phyloP scores from a whole-genome alignment of 2,329 filamentous ascomycete genomes.

The Penicillium thymicola region DNA sequence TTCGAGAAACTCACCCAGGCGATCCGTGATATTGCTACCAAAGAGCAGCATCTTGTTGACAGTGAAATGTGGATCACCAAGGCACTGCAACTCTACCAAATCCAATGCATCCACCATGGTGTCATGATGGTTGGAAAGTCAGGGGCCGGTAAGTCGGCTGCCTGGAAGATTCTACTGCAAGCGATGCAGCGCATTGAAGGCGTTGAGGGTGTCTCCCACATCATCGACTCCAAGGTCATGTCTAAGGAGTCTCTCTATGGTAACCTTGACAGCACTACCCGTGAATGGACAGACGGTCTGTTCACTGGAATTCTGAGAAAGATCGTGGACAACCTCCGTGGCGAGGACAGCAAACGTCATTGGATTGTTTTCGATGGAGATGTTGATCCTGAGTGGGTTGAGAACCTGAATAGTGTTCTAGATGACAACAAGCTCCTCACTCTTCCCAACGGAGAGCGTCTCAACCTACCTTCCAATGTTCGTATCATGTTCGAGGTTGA shows the following conservation, averaged over 20 bases:
- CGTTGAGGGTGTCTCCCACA: conserved; percentile 89
- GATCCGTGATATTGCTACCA: conserved; percentile 71
- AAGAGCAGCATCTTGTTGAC: conserved; percentile 80
- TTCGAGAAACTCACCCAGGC: conserved; percentile 74
- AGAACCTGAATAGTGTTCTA: conserved; percentile 98
- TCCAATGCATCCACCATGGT: conserved; percentile 96
- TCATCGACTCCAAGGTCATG: conserved; percentile 99
- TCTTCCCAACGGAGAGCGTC: conserved; percentile 93
- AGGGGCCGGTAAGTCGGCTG: conserved; percentile 92
- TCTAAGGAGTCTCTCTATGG: conserved; percentile 97
- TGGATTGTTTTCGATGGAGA: conserved; percentile 99
- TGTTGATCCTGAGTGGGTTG: conserved; percentile 98
- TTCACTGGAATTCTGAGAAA: conserved; percentile 98
- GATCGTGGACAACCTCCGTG: conserved; percentile 97
- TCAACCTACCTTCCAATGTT: conserved; percentile 90
- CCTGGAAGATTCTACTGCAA: conserved; percentile 89
- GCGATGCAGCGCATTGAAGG: conserved; percentile 88
- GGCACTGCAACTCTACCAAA: conserved; percentile 93
- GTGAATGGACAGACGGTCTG: conserved; percentile 97
- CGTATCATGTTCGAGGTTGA: conserved; percentile 99
- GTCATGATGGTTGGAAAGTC: conserved; percentile 99
- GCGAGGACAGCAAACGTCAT: conserved; percentile 92
- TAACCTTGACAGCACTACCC: conserved; percentile 90
- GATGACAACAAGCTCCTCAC: conserved; percentile 99
- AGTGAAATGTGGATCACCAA: conserved; percentile 98